Evolutionary conservation across 768 basidiomycete species (phyloP).

Genomic region (Boletus pseudo-olivaceus): DNA sequence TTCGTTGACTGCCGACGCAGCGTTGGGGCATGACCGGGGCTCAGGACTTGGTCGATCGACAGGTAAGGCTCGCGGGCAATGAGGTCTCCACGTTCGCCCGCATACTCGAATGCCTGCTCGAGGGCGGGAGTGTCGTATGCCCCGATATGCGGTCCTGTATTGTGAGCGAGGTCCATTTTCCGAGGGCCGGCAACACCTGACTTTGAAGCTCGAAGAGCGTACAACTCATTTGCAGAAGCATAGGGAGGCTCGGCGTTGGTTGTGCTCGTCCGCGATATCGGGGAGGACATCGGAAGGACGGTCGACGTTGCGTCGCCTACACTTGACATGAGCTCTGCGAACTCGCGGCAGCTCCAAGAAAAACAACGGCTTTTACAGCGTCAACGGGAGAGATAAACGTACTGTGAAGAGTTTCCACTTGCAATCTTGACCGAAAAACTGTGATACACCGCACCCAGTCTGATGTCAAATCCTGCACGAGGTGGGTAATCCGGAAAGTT

Average conservation of each 20-base stretch:
- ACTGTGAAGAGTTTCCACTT: slow-evolving; percentile 4
- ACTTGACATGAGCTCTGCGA: slow-evolving; percentile 14
- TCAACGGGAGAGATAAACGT: neutral
- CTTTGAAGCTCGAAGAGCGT: slow-evolving; percentile 2
- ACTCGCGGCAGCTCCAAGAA: neutral
- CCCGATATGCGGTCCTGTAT: neutral
- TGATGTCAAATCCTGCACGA: slow-evolving; percentile 7
- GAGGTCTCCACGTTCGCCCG: neutral
- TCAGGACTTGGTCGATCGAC: slow-evolving; percentile 1
- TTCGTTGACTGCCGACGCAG: slow-evolving; percentile 42
- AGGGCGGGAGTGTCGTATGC: neutral
- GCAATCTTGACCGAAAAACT: slow-evolving; percentile 5
- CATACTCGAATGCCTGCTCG: neutral
- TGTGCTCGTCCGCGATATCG: slow-evolving; percentile 8
- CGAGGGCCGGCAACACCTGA: slow-evolving; percentile 21
- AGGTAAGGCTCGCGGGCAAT: neutral
- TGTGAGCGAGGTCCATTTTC: slow-evolving; percentile 4
- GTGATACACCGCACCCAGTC: neutral
- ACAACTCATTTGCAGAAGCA: neutral
- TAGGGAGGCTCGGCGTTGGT: neutral
- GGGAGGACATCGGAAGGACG: slow-evolving; percentile 13
- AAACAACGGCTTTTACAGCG: neutral
- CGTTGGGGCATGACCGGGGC: neutral
- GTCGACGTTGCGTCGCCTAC: slow-evolving; percentile 13
- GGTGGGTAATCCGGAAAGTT: neutral